A percentile compares a stretch with the other conserved stretches of the same genome.
These are phyloP conservation scores for Lagenidium sp. DNA, from an alignment of 352 stramenopile species.

Conservation along the genomic window DNA sequence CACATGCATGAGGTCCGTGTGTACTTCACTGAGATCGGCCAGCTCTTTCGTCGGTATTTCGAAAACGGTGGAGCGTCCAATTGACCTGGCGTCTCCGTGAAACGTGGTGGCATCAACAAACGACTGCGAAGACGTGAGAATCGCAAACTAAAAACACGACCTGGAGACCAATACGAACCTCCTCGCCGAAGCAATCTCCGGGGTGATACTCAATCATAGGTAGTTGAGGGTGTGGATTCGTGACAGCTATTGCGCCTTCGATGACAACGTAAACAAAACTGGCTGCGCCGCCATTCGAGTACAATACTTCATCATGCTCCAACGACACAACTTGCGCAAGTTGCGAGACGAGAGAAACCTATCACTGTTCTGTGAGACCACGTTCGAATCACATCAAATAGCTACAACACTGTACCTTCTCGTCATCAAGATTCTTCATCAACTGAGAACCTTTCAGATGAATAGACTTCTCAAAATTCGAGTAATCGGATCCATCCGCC, in stretches of 20 bases:
- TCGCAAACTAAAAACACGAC: not conserved
- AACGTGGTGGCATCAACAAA: conserved; percentile 51
- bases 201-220: conserved; percentile 39
- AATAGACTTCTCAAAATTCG: conserved; percentile 81
- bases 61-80: conserved; percentile 59
- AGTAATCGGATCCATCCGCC: conserved; percentile 47
- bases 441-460: conserved; percentile 77
- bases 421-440: conserved; percentile 76
- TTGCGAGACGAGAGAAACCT: conserved; percentile 64
- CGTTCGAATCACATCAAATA: not conserved
- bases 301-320: conserved; percentile 47
- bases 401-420: conserved; percentile 40
- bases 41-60: conserved; percentile 71
- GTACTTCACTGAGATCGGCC: conserved; percentile 65
- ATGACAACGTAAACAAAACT: conserved; percentile 59
- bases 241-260: conserved; percentile 58
- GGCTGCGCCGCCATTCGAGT: conserved; percentile 26
- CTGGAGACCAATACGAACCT: conserved; percentile 22
- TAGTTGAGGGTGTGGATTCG: conserved; percentile 2
- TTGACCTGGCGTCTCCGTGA: conserved; percentile 25
- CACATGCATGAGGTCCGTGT: conserved; percentile 79
- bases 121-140: conserved; percentile 25
- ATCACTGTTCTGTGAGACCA: not conserved
- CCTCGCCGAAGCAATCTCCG: conserved; percentile 78
- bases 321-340: conserved; percentile 57